Conservation (phyloP, 2,329 filamentous ascomycete genomes). For the Ophiostoma tasmaniense region DNA sequence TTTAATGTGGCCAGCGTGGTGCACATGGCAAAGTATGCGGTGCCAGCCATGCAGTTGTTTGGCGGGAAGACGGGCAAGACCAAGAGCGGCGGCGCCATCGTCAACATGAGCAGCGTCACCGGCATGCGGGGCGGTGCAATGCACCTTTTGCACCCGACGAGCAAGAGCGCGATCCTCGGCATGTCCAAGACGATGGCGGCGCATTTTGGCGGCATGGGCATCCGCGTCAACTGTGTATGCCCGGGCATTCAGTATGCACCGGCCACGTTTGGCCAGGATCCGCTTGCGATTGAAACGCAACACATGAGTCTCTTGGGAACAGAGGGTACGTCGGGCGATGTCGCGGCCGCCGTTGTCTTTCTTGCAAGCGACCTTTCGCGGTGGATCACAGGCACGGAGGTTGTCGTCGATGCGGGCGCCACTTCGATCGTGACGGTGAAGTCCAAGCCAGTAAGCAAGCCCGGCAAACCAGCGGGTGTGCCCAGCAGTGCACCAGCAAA, state of each 20-base stretch:
- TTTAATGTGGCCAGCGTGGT: neutral
- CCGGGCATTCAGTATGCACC: neutral
- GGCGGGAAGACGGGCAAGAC: slow-evolving; percentile 38
- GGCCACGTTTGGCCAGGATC: neutral
- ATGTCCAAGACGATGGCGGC: neutral
- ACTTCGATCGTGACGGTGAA: neutral
- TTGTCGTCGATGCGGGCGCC: neutral
- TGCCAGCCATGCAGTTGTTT: neutral
- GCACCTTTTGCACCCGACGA: slow-evolving; percentile 35
- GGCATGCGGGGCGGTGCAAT: slow-evolving; percentile 41
- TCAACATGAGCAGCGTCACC: slow-evolving; percentile 57
- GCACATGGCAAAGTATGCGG: neutral
- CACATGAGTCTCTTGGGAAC: neutral
- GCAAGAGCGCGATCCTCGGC: neutral
- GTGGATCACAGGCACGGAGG: neutral
- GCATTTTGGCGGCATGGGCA: neutral
- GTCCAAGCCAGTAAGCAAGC: neutral
- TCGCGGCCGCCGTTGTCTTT: neutral
- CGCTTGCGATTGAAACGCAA: no score
- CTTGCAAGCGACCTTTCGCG: neutral
- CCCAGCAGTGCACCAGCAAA: neutral
- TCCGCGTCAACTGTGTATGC: neutral
- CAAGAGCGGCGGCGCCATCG: slow-evolving; percentile 34
- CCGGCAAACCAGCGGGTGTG: neutral
- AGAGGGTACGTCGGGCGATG: neutral